These are phyloP conservation scores for Ganoderma lucidum DNA, from an alignment of 1,284 basidiomycete species.

Conservation along the genomic window DNA sequence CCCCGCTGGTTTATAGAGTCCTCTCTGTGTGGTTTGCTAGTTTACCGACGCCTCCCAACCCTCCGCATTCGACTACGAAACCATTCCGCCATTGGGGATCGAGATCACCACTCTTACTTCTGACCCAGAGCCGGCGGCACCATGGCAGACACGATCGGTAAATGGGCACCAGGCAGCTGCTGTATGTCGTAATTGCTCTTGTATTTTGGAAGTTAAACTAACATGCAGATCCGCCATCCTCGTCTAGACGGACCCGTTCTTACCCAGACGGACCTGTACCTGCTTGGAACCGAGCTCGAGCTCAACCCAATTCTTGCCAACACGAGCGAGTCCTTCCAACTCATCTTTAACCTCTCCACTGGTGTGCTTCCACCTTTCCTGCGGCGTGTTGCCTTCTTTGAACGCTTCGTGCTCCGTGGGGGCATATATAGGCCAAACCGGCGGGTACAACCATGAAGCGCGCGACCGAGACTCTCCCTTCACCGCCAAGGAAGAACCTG, in stretches of 20 bases:
- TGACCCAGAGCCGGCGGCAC: neutral
- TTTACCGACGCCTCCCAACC: neutral
- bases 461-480: conserved; percentile 70
- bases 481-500: conserved; percentile 75
- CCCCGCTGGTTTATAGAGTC: neutral
- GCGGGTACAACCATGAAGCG: conserved; percentile 65
- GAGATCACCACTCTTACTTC: neutral
- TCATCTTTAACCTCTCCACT: conserved; percentile 74
- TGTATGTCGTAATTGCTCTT: conserved; percentile 33
- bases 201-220: neutral
- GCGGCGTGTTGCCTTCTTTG: neutral
- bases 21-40: neutral
- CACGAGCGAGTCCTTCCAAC: conserved; percentile 57
- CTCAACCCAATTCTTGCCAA: conserved; percentile 74
- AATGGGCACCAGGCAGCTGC: conserved; percentile 41
- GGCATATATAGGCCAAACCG: conserved; percentile 55
- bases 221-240: too few species aligned
- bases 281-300: conserved; percentile 68
- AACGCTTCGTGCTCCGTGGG: neutral
- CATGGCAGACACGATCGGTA: conserved; percentile 40
- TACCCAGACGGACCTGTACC: conserved; percentile 77
- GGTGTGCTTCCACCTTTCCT: conserved; percentile 48
- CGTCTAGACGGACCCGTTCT: conserved; percentile 78
- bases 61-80: neutral
- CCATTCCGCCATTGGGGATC: conserved; percentile 5